phyloP scores from a whole-genome alignment of 768 basidiomycete genomes.

The Daedaleopsis nitida region DNA sequence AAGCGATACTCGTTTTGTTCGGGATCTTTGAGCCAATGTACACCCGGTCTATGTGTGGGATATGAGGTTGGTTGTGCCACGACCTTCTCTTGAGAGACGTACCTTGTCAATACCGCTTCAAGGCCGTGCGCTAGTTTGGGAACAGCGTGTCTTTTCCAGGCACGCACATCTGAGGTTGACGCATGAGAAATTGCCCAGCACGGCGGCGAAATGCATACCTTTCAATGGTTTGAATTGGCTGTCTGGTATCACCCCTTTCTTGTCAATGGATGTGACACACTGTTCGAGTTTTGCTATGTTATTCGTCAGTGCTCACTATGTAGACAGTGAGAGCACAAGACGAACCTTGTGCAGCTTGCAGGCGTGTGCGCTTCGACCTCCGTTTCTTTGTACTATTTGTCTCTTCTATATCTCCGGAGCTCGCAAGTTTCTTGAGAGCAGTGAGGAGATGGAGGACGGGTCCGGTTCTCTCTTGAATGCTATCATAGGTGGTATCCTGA shows the following conservation, averaged over 20 bases:
- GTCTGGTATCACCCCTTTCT: not conserved
- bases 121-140: constrained; percentile 67
- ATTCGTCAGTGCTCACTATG: no score
- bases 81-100: constrained; percentile 27
- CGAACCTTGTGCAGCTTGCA: no score
- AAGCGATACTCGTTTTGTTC: constrained; percentile 88
- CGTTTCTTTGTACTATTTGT: no score
- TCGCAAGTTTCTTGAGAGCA: no score
- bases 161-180: constrained; percentile 42
- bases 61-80: not conserved
- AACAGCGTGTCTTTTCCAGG: constrained; percentile 49
- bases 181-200: not conserved
- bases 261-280: no score
- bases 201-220: not conserved
- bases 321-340: no score
- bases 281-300: not conserved
- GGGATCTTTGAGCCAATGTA: constrained; percentile 88
- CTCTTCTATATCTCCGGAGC: no score
- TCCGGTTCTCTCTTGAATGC: no score
- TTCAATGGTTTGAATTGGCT: constrained; percentile 2
- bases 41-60: constrained; percentile 62
- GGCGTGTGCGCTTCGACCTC: no score
- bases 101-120: constrained; percentile 78
- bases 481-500: no score
- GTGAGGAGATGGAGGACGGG: no score